Evolutionary conservation across 805 yeast genomes (phyloP).

Genomic region (Starmera pachycereana): DNA sequence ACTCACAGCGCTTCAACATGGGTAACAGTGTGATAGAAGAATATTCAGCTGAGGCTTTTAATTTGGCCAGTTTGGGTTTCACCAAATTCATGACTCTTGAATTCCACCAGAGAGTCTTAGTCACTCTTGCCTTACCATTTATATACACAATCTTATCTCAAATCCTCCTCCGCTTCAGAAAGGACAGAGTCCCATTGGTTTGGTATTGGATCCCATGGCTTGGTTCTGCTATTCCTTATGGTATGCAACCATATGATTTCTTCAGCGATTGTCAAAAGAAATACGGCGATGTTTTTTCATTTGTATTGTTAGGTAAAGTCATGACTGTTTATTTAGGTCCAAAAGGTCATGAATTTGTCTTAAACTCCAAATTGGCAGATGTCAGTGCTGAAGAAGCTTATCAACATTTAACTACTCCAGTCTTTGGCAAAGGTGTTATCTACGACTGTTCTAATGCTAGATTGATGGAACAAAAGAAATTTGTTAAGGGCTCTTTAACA

Average conservation of each 20-base stretch:
- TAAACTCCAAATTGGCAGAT: conserved; percentile 80
- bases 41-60: conserved; percentile 4
- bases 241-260: conserved; percentile 89
- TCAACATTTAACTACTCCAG: conserved; percentile 96
- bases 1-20: neutral
- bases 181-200: conserved; percentile 81
- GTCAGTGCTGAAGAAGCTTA: conserved; percentile 97
- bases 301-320: conserved; percentile 76
- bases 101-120: conserved; percentile 25
- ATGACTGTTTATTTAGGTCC: conserved; percentile 98
- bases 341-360: conserved; percentile 92
- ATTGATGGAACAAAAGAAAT: conserved; percentile 97
- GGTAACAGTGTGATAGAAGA: neutral
- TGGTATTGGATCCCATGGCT: conserved; percentile 93
- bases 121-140: conserved; percentile 38
- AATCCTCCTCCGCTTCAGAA: conserved; percentile 56
- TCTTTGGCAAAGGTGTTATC: conserved; percentile 93
- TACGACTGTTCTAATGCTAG: conserved; percentile 92
- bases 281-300: conserved; percentile 90
- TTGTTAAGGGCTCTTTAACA: conserved; percentile 83
- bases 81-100: conserved; percentile 23
- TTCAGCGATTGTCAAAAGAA: conserved; percentile 68
- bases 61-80: conserved; percentile 6
- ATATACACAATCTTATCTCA: conserved; percentile 59
- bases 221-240: conserved; percentile 83